A percentile compares a stretch with the other conserved stretches of the same genome.
Conservation (phyloP, 441 rosid genomes). For the Bocquillonia castaneifolia region DNA sequence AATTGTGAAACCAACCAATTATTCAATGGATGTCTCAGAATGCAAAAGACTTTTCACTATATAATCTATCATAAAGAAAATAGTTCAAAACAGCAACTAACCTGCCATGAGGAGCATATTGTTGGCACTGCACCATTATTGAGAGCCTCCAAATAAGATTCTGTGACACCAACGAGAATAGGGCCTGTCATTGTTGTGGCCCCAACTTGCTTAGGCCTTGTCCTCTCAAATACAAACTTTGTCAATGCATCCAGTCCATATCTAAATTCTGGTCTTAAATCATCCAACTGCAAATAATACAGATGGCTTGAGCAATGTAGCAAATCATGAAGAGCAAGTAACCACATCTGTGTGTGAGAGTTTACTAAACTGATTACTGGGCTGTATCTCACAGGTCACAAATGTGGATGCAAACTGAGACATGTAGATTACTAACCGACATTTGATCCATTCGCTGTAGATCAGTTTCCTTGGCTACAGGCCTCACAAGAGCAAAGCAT, state of each 20-base stretch:
- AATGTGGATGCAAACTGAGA: conserved; percentile 10
- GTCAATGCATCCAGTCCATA: conserved; percentile 88
- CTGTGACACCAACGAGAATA: conserved; percentile 77
- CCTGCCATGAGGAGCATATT: conserved; percentile 99
- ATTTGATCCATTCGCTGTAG: conserved; percentile 89
- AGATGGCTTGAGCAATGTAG: conserved; percentile 6
- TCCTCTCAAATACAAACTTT: conserved; percentile 93
- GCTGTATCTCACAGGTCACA: not conserved
- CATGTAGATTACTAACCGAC: conserved; percentile 44
- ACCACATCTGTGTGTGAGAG: not conserved
- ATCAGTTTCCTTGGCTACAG: conserved; percentile 74
- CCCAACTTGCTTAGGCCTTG: conserved; percentile 94
- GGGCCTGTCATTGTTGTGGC: conserved; percentile 92
- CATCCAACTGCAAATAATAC: conserved; percentile 53
- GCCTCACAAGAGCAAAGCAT: conserved; percentile 87
- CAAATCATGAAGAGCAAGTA: not conserved
- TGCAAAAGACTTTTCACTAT: not conserved
- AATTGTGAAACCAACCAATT: not conserved
- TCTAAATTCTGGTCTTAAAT: conserved; percentile 78
- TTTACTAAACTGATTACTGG: not conserved
- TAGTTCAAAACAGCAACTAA: conserved; percentile 30
- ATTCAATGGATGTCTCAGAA: not conserved
- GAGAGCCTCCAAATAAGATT: conserved; percentile 88
- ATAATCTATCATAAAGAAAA: not conserved
- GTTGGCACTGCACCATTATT: conserved; percentile 99